Conservation (phyloP, 257 asterid genomes). For the Solanum bulbocastanum region DNA sequence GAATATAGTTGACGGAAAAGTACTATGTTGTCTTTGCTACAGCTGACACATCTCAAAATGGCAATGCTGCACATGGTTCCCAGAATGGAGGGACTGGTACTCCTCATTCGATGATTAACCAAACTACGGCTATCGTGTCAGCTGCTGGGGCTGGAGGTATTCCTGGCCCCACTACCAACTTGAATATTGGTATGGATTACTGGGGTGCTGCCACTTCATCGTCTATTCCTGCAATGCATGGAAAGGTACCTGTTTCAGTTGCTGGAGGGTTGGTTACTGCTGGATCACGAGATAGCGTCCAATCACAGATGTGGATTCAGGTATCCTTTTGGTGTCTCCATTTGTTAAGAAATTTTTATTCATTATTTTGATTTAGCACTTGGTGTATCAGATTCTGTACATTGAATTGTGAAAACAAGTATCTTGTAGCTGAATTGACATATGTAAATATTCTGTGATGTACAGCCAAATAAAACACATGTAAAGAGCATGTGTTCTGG, state of each 20-base stretch:
- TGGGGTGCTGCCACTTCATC: slow-evolving; percentile 65
- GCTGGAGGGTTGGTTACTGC: slow-evolving; percentile 44
- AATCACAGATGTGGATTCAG: slow-evolving; percentile 73
- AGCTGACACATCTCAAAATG: slow-evolving; percentile 66
- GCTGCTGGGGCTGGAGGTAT: slow-evolving; percentile 55
- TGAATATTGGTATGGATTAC: slow-evolving; percentile 88
- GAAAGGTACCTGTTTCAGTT: slow-evolving; percentile 53
- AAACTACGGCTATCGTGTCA: slow-evolving; percentile 26
- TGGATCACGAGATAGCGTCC: slow-evolving; percentile 59
- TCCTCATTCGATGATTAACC: slow-evolving; percentile 37
- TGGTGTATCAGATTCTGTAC: not conserved
- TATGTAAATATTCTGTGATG: not conserved
- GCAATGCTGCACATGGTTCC: slow-evolving; percentile 38
- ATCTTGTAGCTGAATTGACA: not conserved
- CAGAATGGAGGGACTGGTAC: slow-evolving; percentile 47
- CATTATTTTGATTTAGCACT: not conserved
- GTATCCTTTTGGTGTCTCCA: slow-evolving; percentile 16
- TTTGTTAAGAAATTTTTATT: not conserved
- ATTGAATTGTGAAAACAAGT: not conserved
- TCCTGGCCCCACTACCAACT: slow-evolving; percentile 82
- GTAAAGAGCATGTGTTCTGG: not conserved
- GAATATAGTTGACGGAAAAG: slow-evolving; percentile 3
- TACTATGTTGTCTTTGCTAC: slow-evolving; percentile 12
- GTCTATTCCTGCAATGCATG: slow-evolving; percentile 51
- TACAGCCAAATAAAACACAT: not conserved